Conservation (phyloP, 306 rosid genomes). For the Boehmeria nivea region DNA sequence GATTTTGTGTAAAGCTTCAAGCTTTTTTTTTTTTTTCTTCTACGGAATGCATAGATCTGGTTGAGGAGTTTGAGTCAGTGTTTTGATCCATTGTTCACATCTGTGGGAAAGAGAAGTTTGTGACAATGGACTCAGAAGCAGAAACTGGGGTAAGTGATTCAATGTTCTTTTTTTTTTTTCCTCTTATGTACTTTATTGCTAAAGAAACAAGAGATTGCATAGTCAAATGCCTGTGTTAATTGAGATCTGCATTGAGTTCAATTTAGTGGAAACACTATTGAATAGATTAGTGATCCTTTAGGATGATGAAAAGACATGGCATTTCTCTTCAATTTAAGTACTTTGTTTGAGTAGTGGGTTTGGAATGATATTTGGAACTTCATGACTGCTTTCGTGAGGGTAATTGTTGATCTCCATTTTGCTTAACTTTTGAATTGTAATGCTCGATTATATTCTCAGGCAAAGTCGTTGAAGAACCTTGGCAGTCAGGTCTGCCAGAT, state of each 20-base stretch:
- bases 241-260: too few relatives aligned
- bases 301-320: not conserved
- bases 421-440: not conserved
- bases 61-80: slow-evolving; percentile 31
- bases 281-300: not conserved
- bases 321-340: too few relatives aligned
- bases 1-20: slow-evolving; percentile 6
- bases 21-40: not conserved
- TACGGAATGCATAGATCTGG: slow-evolving; percentile 41
- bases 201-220: too few relatives aligned
- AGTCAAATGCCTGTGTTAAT: too few relatives aligned
- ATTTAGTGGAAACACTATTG: not conserved
- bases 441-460: slow-evolving; percentile 27
- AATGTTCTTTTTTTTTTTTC: too few relatives aligned
- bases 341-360: too few relatives aligned
- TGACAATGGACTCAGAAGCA: slow-evolving; percentile 64
- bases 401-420: not conserved
- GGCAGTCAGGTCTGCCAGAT: slow-evolving; percentile 79
- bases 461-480: slow-evolving; percentile 45
- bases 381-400: not conserved
- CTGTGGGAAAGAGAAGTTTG: slow-evolving; percentile 26
- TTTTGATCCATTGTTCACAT: too few relatives aligned
- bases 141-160: slow-evolving; percentile 66
- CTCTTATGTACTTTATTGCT: too few relatives aligned
- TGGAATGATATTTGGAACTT: not conserved